Conservation (phyloP, 2,329 filamentous ascomycete species). For the Cryphonectria carpinicola region DNA sequence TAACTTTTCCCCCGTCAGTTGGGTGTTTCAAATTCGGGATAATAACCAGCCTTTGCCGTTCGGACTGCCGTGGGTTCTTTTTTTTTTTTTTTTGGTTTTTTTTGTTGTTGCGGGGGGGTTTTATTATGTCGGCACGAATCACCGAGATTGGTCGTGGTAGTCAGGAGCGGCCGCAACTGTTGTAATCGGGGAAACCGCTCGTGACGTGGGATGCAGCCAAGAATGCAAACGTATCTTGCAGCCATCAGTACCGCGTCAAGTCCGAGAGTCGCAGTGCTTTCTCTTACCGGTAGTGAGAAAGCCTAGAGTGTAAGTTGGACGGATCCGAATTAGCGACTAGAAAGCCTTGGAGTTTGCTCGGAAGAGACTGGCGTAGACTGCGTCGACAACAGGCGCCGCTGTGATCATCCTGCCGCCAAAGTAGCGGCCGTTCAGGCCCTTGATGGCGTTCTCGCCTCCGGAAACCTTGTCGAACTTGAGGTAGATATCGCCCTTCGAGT, state of each 20-base stretch:
- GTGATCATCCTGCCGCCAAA: constrained; percentile 94
- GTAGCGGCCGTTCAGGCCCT: constrained; percentile 94
- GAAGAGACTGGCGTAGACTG: constrained; percentile 97
- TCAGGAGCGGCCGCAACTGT: background rate
- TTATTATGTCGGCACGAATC: background rate
- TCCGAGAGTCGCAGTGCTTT: constrained; percentile 27
- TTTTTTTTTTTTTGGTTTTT: background rate
- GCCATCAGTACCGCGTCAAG: constrained; percentile 29
- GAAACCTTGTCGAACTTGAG: constrained; percentile 97
- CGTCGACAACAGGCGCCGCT: constrained; percentile 94
- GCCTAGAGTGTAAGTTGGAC: constrained; percentile 53
- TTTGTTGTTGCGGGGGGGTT: too few relatives aligned
- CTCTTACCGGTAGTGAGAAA: constrained; percentile 35
- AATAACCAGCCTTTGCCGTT: constrained; percentile 30
- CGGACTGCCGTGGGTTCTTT: constrained; percentile 1
- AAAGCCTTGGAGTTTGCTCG: constrained; percentile 78
- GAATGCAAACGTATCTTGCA: constrained; percentile 26
- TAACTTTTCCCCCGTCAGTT: constrained; percentile 30
- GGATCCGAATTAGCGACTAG: constrained; percentile 63
- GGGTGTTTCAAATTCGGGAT: constrained; percentile 28
- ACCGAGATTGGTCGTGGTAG: background rate
- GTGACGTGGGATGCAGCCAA: constrained; percentile 7
- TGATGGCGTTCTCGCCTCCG: constrained; percentile 96
- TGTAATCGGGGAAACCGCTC: background rate
- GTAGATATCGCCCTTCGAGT: constrained; percentile 95